phyloP scores from a whole-genome alignment of 305 asterid species.

The Galium porrigens region DNA sequence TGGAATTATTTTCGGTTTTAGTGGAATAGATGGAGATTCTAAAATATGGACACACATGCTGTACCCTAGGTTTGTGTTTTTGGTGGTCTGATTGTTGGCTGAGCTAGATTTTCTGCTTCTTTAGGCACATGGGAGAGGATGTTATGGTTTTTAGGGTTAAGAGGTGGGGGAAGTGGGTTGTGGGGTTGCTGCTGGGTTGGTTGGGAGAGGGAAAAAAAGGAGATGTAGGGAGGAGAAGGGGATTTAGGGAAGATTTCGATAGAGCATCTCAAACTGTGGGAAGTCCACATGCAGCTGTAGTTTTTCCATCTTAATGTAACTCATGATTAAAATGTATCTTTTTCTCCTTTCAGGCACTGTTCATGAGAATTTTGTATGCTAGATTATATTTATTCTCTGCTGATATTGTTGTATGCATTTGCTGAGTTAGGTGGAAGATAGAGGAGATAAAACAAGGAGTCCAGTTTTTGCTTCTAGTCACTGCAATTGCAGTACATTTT shows the following conservation, averaged over 20 bases:
- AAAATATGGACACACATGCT: background rate
- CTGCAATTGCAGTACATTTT: constrained; percentile 15
- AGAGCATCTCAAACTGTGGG: background rate
- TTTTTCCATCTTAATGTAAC: background rate
- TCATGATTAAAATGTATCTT: background rate
- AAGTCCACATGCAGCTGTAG: background rate
- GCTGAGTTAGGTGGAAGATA: constrained; percentile 32
- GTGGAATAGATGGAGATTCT: background rate
- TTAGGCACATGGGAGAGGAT: background rate
- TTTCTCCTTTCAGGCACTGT: background rate
- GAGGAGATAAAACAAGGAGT: constrained; percentile 33
- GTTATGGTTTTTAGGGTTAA: background rate
- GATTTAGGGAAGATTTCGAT: background rate
- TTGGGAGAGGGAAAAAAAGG: background rate
- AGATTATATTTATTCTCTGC: background rate
- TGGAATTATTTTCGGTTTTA: background rate
- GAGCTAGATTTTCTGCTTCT: background rate
- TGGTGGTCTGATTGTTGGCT: background rate
- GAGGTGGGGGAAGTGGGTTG: background rate
- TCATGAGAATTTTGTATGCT: background rate
- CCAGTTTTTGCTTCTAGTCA: constrained; percentile 35
- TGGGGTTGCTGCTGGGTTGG: background rate
- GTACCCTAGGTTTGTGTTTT: background rate
- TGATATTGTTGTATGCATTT: background rate
- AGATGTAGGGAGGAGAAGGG: background rate